Percentiles rank a stretch among this genome's conserved stretches.
These are phyloP conservation scores for Mortierella sp. DNA, from an alignment of 371 early-diverging fungal species.

Conservation along the genomic window DNA sequence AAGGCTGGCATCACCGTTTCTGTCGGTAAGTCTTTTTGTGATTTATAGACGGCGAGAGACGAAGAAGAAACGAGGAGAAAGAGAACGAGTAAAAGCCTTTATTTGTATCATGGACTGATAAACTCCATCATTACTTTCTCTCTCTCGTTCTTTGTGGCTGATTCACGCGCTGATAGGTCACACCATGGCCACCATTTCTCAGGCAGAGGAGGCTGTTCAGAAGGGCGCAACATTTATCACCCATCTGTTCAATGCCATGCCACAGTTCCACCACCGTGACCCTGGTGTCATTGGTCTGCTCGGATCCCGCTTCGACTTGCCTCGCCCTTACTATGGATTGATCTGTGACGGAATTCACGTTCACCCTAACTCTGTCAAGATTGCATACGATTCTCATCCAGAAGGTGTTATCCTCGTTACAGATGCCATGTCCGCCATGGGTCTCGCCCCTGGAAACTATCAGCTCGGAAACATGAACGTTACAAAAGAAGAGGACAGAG, in stretches of 20 bases:
- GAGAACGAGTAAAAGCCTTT: too few species aligned
- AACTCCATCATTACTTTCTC: background rate
- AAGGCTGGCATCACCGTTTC: conserved; percentile 76
- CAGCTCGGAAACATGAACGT: conserved; percentile 78
- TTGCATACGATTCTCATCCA: conserved; percentile 83
- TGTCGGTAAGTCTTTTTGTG: conserved; percentile 56
- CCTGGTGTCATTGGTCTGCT: conserved; percentile 82
- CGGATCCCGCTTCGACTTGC: conserved; percentile 65
- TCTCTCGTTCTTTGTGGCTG: too few species aligned
- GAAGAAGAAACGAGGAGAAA: too few species aligned
- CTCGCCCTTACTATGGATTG: conserved; percentile 81
- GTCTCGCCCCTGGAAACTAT: conserved; percentile 80
- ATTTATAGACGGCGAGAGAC: too few species aligned
- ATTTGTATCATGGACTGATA: conserved; percentile 2
- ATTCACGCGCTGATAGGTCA: conserved; percentile 69
- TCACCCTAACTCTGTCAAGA: conserved; percentile 83
- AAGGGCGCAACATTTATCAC: conserved; percentile 80
- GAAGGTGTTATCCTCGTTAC: conserved; percentile 79
- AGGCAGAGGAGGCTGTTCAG: conserved; percentile 76
- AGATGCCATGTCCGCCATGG: conserved; percentile 83
- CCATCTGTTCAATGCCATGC: conserved; percentile 90
- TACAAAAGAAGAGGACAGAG: conserved; percentile 73
- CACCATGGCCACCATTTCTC: conserved; percentile 75
- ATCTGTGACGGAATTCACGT: conserved; percentile 86
- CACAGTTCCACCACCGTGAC: conserved; percentile 85